Evolutionary conservation across 2,329 filamentous ascomycete genomes (phyloP).

Genomic region (Penicillium verrucosum): DNA sequence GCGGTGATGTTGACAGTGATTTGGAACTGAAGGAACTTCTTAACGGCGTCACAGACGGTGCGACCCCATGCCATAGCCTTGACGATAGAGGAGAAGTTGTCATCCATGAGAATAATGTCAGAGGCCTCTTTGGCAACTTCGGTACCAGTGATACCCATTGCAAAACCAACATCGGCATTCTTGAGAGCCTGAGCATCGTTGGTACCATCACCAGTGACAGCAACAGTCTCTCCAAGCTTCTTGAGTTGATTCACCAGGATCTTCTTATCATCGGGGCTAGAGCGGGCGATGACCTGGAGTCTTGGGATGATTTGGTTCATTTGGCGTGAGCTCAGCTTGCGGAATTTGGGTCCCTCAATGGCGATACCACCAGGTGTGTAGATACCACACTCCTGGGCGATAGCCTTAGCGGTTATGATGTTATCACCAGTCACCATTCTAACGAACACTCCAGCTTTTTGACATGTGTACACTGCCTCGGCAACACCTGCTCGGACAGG

Average conservation of each 20-base stretch:
- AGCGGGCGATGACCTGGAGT: slow-evolving; percentile 69
- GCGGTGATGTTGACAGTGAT: slow-evolving; percentile 64
- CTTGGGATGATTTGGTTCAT: slow-evolving; percentile 66
- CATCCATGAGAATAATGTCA: slow-evolving; percentile 81
- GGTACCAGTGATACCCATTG: slow-evolving; percentile 79
- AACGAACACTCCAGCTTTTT: slow-evolving; percentile 72
- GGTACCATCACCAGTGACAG: slow-evolving; percentile 78
- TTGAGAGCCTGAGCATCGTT: slow-evolving; percentile 80
- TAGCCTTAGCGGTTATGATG: slow-evolving; percentile 72
- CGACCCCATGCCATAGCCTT: slow-evolving; percentile 79
- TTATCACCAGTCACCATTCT: slow-evolving; percentile 88
- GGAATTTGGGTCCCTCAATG: slow-evolving; percentile 76
- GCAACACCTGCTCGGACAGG: slow-evolving; percentile 72
- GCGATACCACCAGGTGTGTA: slow-evolving; percentile 64
- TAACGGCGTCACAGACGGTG: slow-evolving; percentile 72
- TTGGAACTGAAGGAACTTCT: slow-evolving; percentile 63
- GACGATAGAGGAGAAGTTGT: slow-evolving; percentile 83
- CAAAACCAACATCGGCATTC: slow-evolving; percentile 78
- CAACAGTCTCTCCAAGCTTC: slow-evolving; percentile 71
- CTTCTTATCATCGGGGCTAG: slow-evolving; percentile 73
- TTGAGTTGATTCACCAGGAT: slow-evolving; percentile 69
- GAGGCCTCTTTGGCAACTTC: slow-evolving; percentile 84
- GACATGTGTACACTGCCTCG: slow-evolving; percentile 69
- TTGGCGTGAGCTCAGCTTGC: slow-evolving; percentile 64
- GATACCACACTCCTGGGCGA: slow-evolving; percentile 75